phyloP scores from a whole-genome alignment of 2,329 filamentous ascomycete genomes.

The Penicillium freii region DNA sequence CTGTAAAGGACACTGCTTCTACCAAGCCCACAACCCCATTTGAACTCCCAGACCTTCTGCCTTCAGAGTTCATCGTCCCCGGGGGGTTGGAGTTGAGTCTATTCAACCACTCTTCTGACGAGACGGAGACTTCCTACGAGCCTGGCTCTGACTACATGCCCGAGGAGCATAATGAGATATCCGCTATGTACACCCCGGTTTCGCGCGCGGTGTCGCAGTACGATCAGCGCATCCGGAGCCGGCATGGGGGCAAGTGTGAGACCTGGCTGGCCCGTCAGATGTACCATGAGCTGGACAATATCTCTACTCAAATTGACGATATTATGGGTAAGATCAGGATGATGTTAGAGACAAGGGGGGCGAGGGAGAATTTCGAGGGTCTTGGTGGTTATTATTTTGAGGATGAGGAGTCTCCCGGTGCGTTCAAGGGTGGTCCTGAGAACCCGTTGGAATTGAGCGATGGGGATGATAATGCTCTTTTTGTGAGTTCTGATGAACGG shows the following conservation, averaged over 20 bases:
- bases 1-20: neutral
- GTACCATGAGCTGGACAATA: neutral
- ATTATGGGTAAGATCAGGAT: neutral
- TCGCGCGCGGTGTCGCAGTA: neutral
- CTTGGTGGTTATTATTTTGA: neutral
- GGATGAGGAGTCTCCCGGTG: neutral
- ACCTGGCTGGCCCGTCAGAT: neutral
- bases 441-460: neutral
- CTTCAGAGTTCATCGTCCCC: neutral
- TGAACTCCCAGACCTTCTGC: neutral
- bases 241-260: neutral
- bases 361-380: neutral
- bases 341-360: neutral
- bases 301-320: neutral
- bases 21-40: neutral
- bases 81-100: neutral
- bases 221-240: neutral
- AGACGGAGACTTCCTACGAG: neutral
- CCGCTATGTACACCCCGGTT: neutral
- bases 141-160: neutral
- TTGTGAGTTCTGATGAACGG: neutral
- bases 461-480: neutral
- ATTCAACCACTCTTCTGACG: neutral
- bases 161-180: neutral
- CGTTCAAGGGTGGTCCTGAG: neutral